Conservation (phyloP, 2,329 filamentous ascomycete genomes). For the Hymenoscyphus infarciens region DNA sequence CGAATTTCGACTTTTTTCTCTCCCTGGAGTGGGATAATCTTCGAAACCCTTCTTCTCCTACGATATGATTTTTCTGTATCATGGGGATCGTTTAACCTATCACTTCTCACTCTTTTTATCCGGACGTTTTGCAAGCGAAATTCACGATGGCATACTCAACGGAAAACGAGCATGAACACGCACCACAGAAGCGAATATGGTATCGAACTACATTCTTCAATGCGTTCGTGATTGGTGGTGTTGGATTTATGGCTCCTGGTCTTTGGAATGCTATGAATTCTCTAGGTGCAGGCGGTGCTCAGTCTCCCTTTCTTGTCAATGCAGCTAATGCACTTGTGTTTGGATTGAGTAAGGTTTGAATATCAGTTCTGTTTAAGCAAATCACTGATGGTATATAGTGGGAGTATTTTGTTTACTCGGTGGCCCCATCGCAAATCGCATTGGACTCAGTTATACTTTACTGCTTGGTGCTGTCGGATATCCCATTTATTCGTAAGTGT, state of each 20-base stretch:
- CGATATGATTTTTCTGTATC: too few relatives aligned
- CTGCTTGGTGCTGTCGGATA: constrained; percentile 47
- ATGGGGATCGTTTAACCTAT: not conserved
- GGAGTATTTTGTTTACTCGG: constrained; percentile 49
- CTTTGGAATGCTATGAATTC: constrained; percentile 43
- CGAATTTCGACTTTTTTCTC: too few relatives aligned
- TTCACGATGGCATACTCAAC: not conserved
- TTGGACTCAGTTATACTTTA: constrained; percentile 66
- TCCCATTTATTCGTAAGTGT: constrained; percentile 40
- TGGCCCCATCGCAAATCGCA: constrained; percentile 58
- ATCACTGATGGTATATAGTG: constrained; percentile 61
- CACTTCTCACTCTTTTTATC: not conserved
- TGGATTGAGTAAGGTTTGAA: constrained; percentile 58
- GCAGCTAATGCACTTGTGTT: constrained; percentile 45
- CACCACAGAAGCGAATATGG: constrained; percentile 37
- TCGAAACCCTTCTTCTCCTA: too few relatives aligned
- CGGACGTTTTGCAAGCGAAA: not conserved
- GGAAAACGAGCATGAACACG: not conserved
- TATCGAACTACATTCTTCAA: constrained; percentile 47
- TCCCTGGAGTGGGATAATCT: too few relatives aligned
- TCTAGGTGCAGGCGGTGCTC: constrained; percentile 41
- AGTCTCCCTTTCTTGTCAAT: constrained; percentile 41
- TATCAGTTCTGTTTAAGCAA: constrained; percentile 47
- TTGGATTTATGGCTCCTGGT: constrained; percentile 40
- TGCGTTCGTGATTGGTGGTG: constrained; percentile 38